Percentiles rank a stretch among this genome's conserved stretches.
Evolutionary conservation across 148 eudicot genomes (phyloP).

Genomic region (Cornus controversa): DNA sequence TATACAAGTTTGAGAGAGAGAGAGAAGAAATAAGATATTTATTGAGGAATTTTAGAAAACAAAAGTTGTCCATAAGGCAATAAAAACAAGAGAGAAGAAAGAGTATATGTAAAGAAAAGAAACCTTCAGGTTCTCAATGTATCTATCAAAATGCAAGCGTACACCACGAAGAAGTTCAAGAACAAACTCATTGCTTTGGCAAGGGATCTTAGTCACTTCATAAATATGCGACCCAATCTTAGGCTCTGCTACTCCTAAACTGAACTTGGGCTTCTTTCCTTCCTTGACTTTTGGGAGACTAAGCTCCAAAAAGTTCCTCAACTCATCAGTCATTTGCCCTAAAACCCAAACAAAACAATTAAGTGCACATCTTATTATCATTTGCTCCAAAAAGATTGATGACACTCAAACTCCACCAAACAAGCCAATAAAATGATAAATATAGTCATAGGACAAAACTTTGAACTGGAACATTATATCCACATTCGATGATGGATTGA

Average conservation of each 20-base stretch:
- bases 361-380: neutral
- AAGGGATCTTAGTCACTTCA: conserved; percentile 76
- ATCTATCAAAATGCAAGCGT: conserved; percentile 75
- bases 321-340: conserved; percentile 92
- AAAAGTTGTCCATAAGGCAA: too few species aligned
- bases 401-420: neutral
- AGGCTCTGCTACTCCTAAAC: conserved; percentile 81
- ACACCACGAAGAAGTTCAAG: conserved; percentile 91
- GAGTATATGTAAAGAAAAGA: neutral
- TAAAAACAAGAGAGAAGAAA: neutral
- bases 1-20: conserved; percentile 18
- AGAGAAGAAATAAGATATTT: conserved; percentile 6
- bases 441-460: neutral
- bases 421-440: conserved; percentile 2
- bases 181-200: conserved; percentile 85
- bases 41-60: neutral
- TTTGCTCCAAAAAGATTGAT: neutral
- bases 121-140: conserved; percentile 87
- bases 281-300: conserved; percentile 67
- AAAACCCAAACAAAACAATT: neutral
- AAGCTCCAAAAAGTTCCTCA: conserved; percentile 73
- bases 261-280: conserved; percentile 62
- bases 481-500: neutral
- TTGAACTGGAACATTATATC: neutral
- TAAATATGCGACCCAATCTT: conserved; percentile 76